Evolutionary conservation across 306 rosid genomes (phyloP).

Genomic region (Pyrus pyrifolia): DNA sequence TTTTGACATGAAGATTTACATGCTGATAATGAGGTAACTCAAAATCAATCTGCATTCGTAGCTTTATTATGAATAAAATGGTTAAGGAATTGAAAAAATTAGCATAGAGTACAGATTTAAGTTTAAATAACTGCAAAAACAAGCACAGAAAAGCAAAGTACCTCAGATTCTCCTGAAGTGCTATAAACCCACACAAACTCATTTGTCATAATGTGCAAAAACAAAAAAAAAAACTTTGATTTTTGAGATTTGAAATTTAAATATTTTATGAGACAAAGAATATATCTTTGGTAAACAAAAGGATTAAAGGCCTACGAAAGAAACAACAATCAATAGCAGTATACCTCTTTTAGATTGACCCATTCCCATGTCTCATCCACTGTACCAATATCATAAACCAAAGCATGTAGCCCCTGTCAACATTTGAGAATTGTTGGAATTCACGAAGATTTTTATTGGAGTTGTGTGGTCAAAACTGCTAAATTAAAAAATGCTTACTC

Average conservation of each 20-base stretch:
- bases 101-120: neutral
- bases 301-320: neutral
- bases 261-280: neutral
- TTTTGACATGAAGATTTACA: neutral
- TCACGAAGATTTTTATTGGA: neutral
- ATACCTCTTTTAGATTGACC: constrained; percentile 55
- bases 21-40: neutral
- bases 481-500: neutral
- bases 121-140: neutral
- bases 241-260: neutral
- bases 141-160: neutral
- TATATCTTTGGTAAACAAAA: neutral
- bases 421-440: neutral
- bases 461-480: neutral
- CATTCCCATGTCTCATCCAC: constrained; percentile 56
- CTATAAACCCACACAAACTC: neutral
- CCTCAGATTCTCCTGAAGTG: neutral
- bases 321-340: neutral
- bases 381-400: constrained; percentile 51
- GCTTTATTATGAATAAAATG: neutral
- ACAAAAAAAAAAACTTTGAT: neutral
- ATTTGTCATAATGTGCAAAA: neutral
- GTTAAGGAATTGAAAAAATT: neutral
- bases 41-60: neutral
- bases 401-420: constrained; percentile 45